These are phyloP conservation scores for Vaccinium vitisidaea DNA, from an alignment of 148 eudicot species.

Conservation along the genomic window DNA sequence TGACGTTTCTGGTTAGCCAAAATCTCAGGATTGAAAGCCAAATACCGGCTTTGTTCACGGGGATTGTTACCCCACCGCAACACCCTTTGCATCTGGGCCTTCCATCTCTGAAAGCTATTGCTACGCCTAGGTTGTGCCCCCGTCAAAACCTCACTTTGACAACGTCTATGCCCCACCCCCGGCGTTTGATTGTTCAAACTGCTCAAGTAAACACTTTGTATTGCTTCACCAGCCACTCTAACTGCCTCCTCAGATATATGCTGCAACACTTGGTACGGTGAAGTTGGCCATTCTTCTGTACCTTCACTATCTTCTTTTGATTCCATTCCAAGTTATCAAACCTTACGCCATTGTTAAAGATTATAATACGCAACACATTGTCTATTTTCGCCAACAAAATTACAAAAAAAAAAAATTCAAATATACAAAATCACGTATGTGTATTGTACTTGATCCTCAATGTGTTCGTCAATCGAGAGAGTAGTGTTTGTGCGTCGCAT, in stretches of 20 bases:
- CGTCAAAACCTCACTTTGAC: conserved; percentile 56
- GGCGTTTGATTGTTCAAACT: conserved; percentile 39
- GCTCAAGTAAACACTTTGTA: conserved; percentile 36
- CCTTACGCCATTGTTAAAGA: conserved; percentile 12
- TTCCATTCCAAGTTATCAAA: conserved; percentile 16
- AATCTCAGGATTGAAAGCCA: conserved; percentile 77
- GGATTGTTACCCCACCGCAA: conserved; percentile 65
- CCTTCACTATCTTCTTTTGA: conserved; percentile 41
- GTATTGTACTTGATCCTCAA: not conserved
- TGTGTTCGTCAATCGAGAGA: not conserved
- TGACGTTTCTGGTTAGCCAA: conserved; percentile 94
- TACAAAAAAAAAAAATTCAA: not conserved
- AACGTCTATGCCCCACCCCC: conserved; percentile 49
- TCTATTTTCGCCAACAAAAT: not conserved
- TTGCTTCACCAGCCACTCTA: conserved; percentile 59
- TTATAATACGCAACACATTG: not conserved
- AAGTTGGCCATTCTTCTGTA: conserved; percentile 43
- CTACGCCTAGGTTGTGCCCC: conserved; percentile 31
- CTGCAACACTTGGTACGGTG: conserved; percentile 57
- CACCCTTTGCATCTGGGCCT: conserved; percentile 73
- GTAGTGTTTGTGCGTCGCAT: not conserved
- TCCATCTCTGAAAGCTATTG: conserved; percentile 57
- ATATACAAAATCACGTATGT: not conserved
- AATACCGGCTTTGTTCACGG: conserved; percentile 41
- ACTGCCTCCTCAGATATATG: conserved; percentile 70